A percentile compares a stretch with the other conserved stretches of the same genome.
These are phyloP conservation scores for Penicillium lagena DNA, from an alignment of 495 filamentous ascomycete genomes.

Conservation along the genomic window DNA sequence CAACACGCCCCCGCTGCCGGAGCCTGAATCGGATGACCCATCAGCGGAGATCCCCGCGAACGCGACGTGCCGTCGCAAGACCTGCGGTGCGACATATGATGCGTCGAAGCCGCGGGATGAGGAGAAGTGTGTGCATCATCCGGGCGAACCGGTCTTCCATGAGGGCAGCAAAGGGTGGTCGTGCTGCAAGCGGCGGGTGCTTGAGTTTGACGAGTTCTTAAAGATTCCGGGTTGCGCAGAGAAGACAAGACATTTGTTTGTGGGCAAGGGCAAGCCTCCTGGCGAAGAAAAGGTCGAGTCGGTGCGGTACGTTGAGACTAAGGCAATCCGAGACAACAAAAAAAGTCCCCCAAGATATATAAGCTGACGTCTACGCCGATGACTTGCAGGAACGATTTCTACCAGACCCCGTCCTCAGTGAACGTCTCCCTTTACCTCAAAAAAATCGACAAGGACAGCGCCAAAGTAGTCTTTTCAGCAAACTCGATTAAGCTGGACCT, in stretches of 20 bases:
- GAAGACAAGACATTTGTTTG: constrained; percentile 75
- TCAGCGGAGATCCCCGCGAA: constrained; percentile 61
- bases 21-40: constrained; percentile 85
- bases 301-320: constrained; percentile 51
- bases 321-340: neutral
- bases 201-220: constrained; percentile 98
- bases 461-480: constrained; percentile 60
- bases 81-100: constrained; percentile 61
- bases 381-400: constrained; percentile 72
- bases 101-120: constrained; percentile 53
- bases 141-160: constrained; percentile 85
- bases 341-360: neutral
- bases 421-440: constrained; percentile 93
- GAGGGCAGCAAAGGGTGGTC: constrained; percentile 96
- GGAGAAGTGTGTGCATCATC: constrained; percentile 82
- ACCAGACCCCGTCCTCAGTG: constrained; percentile 79
- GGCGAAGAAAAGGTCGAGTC: constrained; percentile 53
- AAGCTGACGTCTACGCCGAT: neutral
- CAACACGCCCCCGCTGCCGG: constrained; percentile 59
- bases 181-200: constrained; percentile 90
- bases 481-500: constrained; percentile 66
- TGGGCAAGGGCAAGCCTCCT: constrained; percentile 66
- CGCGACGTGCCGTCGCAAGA: constrained; percentile 68
- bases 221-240: constrained; percentile 85
- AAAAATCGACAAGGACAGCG: constrained; percentile 81